Base-by-base conservation (phyloP, 768 basidiomycete genomes). In the Suillus brevipes region DNA sequence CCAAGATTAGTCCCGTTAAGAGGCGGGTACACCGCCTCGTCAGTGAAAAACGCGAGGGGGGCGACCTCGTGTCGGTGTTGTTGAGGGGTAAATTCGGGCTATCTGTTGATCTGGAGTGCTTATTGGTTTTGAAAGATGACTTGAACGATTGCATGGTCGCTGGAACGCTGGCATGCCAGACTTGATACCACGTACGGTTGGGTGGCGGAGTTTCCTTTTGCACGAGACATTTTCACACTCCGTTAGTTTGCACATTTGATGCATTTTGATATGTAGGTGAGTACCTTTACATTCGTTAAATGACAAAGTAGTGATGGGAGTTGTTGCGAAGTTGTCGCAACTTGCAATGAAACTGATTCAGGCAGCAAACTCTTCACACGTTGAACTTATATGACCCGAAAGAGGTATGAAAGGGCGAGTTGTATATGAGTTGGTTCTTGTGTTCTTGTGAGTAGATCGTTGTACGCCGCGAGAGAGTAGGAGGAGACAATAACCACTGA, bases 81-180 rank as follows among this genome's bases (percentile, higher is more conserved):
- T 55, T 60, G 25, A 72, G 8, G 6, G 73, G 75, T 2, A 76
- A 70, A 10, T 67, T 28, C 31, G 69, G 65, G 0, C 23, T 16
- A 3, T 66, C 34, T 14, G 57, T 52, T 2, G 64, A 25, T 5
- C 66, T 66, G 20, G 66, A 36, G 14, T 62, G 65, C 18, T 65
- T 57, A 34, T 60, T 70, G 23, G 1, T 10, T n/a, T 53, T 58
- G 57, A 58, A 58, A 6, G 28, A 9, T 4, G 14, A 50, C 52
- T 55, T 67, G 61, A 25, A 31, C 4, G 40, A 40, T 6, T 61
- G 65, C 69, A 73, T 67, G 61, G 40, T 4, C 20, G 12, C 20
- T 34, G 6, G 34, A 36, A 8, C 34, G 34, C 31, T 31, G 31
- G 31, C 28, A 28, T 28, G 28, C 2, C 28, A 28, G 28, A 3